Conservation (phyloP, 2,329 filamentous ascomycete species). For the Monascus ruber region DNA sequence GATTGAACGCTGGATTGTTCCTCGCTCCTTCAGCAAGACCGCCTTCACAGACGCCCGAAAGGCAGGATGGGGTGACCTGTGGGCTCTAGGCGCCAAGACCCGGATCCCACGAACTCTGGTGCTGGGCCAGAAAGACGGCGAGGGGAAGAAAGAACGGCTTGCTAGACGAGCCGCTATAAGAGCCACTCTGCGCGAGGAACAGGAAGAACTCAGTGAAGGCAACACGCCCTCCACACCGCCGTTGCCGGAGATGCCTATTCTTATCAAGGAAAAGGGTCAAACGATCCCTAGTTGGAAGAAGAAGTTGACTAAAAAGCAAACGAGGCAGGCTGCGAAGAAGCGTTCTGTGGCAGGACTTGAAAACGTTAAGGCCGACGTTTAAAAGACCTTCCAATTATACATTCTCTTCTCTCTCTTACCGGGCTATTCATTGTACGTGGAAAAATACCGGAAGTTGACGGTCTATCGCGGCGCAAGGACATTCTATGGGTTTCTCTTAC, state of each 20-base stretch:
- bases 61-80: slow-evolving; percentile 81
- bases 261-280: slow-evolving; percentile 21
- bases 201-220: slow-evolving; percentile 12
- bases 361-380: neutral
- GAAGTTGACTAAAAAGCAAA: slow-evolving; percentile 32
- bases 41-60: slow-evolving; percentile 92
- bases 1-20: slow-evolving; percentile 89
- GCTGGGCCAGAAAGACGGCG: slow-evolving; percentile 41
- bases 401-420: no score
- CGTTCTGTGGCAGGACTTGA: slow-evolving; percentile 8
- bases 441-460: no score
- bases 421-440: no score
- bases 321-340: slow-evolving; percentile 31
- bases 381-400: no score
- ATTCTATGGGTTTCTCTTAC: no score
- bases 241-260: slow-evolving; percentile 7
- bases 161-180: slow-evolving; percentile 24
- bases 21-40: slow-evolving; percentile 64
- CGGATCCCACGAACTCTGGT: slow-evolving; percentile 52
- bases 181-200: slow-evolving; percentile 12
- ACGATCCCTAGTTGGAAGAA: slow-evolving; percentile 33
- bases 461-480: no score
- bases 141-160: slow-evolving; percentile 28
- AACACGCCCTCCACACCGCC: neutral
- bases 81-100: slow-evolving; percentile 90